A percentile compares a stretch with the other conserved stretches of the same genome.
Evolutionary conservation across 495 filamentous ascomycete genomes (phyloP).

Genomic region (Aspergillus coremiiformis): DNA sequence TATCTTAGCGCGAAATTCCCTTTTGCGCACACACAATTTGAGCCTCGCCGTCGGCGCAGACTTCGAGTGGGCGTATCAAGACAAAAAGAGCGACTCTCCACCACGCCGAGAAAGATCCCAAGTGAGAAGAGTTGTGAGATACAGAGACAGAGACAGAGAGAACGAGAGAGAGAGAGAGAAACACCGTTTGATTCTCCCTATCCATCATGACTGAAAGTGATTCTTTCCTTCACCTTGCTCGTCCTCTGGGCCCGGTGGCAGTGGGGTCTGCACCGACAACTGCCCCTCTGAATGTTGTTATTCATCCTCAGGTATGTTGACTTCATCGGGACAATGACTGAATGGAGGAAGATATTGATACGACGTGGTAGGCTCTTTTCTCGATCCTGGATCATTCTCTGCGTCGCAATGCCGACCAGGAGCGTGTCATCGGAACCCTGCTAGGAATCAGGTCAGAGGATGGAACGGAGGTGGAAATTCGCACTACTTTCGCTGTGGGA

Average conservation of each 20-base stretch:
- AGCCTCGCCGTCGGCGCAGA: conserved; percentile 21
- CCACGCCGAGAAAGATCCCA: conserved; percentile 15
- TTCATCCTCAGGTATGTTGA: conserved; percentile 82
- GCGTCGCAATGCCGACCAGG: conserved; percentile 80
- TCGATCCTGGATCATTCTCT: conserved; percentile 95
- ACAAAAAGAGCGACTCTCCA: conserved; percentile 20
- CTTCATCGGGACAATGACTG: neutral
- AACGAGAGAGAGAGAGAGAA: conserved; percentile 8
- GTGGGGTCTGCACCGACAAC: conserved; percentile 74
- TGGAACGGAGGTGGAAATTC: conserved; percentile 90
- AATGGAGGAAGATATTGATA: conserved; percentile 1
- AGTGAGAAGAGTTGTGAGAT: conserved; percentile 8
- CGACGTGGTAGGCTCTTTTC: conserved; percentile 67
- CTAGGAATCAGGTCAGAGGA: conserved; percentile 90
- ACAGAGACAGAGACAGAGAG: conserved; percentile 7
- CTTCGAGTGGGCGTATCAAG: conserved; percentile 18
- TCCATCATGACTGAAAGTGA: conserved; percentile 74
- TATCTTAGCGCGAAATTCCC: conserved; percentile 51
- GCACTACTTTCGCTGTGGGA: conserved; percentile 91
- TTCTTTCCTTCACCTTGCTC: conserved; percentile 87
- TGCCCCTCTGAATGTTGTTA: conserved; percentile 81
- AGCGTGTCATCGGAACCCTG: conserved; percentile 91
- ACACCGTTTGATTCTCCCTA: conserved; percentile 6
- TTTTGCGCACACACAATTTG: conserved; percentile 43
- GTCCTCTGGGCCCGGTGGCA: conserved; percentile 74